Conservation (phyloP, 2,329 filamentous ascomycete genomes). For the Ophiostoma angusticollis region DNA sequence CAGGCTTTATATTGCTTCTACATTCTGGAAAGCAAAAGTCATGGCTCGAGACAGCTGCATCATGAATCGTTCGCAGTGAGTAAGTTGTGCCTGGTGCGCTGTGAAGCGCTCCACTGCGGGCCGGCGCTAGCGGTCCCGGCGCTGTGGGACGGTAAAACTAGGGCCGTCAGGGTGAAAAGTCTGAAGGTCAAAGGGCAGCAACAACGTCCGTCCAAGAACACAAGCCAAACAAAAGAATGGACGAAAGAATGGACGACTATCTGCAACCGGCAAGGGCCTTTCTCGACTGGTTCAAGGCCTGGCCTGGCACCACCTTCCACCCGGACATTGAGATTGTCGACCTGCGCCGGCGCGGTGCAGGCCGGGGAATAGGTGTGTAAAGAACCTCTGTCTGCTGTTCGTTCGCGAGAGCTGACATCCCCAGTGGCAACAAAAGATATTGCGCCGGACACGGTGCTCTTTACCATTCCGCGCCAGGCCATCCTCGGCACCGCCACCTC, state of each 20-base stretch:
- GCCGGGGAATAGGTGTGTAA: conserved; percentile 40
- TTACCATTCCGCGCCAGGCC: conserved; percentile 59
- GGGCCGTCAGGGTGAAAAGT: too few relatives aligned
- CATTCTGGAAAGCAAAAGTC: too few relatives aligned
- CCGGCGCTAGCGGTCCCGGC: too few relatives aligned
- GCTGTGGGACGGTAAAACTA: too few relatives aligned
- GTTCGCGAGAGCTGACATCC: too few relatives aligned
- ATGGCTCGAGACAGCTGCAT: too few relatives aligned
- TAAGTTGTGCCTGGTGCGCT: too few relatives aligned
- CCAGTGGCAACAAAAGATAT: conserved; percentile 63
- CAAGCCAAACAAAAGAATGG: background rate
- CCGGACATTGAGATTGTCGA: conserved; percentile 39
- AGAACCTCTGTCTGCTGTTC: too few relatives aligned
- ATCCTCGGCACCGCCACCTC: conserved; percentile 67
- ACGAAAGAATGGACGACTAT: conserved; percentile 24
- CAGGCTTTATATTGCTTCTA: too few relatives aligned
- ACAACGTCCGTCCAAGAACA: background rate
- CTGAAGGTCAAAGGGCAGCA: too few relatives aligned
- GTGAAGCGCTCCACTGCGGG: too few relatives aligned
- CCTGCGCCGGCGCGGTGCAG: conserved; percentile 35
- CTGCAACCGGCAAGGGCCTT: conserved; percentile 32
- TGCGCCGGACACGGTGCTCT: conserved; percentile 60
- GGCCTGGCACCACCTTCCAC: conserved; percentile 41
- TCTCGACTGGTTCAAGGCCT: conserved; percentile 39
- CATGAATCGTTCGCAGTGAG: too few relatives aligned